Base-by-base conservation (phyloP, 495 filamentous ascomycete genomes). In the Coniosporium apollinis region DNA sequence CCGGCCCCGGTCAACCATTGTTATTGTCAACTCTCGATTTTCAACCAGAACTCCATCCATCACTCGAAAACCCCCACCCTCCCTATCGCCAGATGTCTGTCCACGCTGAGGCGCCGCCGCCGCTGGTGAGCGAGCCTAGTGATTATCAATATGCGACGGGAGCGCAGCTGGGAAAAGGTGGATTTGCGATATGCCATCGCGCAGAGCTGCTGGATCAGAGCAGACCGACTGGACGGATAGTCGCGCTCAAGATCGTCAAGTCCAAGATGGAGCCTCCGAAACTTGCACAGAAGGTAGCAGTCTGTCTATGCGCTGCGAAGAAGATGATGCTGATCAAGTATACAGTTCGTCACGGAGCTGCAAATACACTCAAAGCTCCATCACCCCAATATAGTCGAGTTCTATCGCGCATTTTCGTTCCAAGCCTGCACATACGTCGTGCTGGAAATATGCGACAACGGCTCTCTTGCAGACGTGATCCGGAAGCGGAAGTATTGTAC, bases 391-490 rank as follows among this genome's bases (percentile, higher is more conserved):
- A 87, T 99, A 38, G 89, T 96, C 34, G 76, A 83, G 41, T 96
- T 96, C 48, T 72, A 92, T 46, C 76, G 91, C 42, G 87, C 91
- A 8, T 99, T 99, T 53, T 77, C 84, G 16, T 96, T 83, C 54
- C 66, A 78, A 38, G 69, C 69, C 17, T 85, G 76, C 52, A 94
- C 86, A 34, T 99, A 92, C 46, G 79, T 99, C 15, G 80, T 94
- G 32, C 66, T 99, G 3, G 91, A 99, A 45, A 56, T 99, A 34
- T 96, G 91, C 49, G 76, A 78, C 3, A 94, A 94, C 50, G 91
- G 92, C 0, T 94, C 85, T n/a, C 67, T 99, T 22, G 93, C 93
- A 77, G 91, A 96, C 51, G 92, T 96, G 80, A 74, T 99, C 30
- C 83, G 84, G 51, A 77, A 79, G 47, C 65, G 91, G 44, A 83